Evolutionary conservation across 2,329 filamentous ascomycete species (phyloP), one percentile per base, ranked within the genome.

Genomic region (Aureobasidium sp.): DNA sequence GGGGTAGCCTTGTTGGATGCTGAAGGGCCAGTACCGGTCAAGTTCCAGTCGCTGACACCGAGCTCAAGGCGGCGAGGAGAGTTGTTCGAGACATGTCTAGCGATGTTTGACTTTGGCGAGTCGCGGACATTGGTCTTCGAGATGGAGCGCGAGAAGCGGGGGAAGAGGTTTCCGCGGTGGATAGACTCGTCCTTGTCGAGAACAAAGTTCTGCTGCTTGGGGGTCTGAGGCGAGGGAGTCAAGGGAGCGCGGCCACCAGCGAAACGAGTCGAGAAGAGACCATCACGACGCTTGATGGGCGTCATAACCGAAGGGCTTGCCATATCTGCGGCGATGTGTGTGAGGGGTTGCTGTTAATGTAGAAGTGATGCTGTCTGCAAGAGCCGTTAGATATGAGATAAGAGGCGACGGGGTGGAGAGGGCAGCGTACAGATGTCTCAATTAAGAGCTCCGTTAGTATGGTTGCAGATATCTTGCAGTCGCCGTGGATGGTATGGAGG

Each of bases 171-270:
- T 66, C 87, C 88, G 75, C 75, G 74, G 70, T 79, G 94, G 64
- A 91, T 86, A 8, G 91, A 91, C 78, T 91, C 89, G 67, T 81
- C 76, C 68, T 76, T 71, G 75, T 69, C 73, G 77, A 76, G 72
- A 77, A 76, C 74, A 82, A 78, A 71, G 34, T 60, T 50, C 77
- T 82, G 73, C 74, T 84, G 77, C 83, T 88, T 77, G 63, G 81
- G 79, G 44, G 91, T 90, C 68, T 87, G 85, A 63, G 94, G 94
- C 63, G 93, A 97, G 36, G 94, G 93, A 4, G 93, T 97, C 73
- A 99, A 80, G 69, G 94, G 92, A 82, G 96, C 92, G 66, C 94
- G 90, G 74, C 92, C 92, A 78, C 93, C 92, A 76, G 92, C 94
- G 74, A 92, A 94, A 75, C 92, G 92, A 69, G 90, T 86, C 69